phyloP scores from a whole-genome alignment of 306 rosid genomes.

The Comarum palustre region DNA sequence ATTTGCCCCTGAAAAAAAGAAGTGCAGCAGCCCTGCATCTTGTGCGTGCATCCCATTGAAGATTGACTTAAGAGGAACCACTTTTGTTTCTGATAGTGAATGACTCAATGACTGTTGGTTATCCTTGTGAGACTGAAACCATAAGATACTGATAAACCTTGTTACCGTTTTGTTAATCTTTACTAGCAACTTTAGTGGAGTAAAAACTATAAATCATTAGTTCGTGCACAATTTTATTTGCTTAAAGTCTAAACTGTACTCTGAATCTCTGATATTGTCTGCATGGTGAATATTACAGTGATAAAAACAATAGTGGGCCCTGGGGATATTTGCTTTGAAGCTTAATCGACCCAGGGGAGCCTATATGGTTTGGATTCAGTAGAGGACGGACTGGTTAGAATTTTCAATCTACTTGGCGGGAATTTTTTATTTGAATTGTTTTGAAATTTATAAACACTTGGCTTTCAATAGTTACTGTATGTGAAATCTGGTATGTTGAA shows the following conservation, averaged over 20 bases:
- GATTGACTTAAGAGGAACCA: neutral
- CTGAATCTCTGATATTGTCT: neutral
- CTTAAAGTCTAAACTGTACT: neutral
- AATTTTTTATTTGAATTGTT: neutral
- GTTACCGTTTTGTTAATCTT: neutral
- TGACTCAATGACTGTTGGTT: neutral
- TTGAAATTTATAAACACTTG: neutral
- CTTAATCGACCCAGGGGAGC: neutral
- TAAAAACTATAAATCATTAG: neutral
- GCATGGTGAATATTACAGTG: neutral
- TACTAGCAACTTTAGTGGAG: neutral
- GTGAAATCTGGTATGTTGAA: neutral
- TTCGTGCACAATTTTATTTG: neutral
- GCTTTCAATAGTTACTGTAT: neutral
- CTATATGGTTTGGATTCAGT: neutral
- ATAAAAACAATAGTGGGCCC: neutral
- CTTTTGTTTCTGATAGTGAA: constrained; percentile 8
- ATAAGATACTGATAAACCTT: neutral
- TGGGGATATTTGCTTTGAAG: constrained; percentile 1
- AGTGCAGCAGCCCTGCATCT: neutral
- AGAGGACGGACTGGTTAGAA: neutral
- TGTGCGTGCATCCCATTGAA: constrained; percentile 18
- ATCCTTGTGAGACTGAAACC: neutral
- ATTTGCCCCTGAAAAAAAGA: constrained; percentile 3
- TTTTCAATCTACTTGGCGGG: neutral